Base-by-base conservation (phyloP, 129 eudicot species). In the Glebionis coronaria region DNA sequence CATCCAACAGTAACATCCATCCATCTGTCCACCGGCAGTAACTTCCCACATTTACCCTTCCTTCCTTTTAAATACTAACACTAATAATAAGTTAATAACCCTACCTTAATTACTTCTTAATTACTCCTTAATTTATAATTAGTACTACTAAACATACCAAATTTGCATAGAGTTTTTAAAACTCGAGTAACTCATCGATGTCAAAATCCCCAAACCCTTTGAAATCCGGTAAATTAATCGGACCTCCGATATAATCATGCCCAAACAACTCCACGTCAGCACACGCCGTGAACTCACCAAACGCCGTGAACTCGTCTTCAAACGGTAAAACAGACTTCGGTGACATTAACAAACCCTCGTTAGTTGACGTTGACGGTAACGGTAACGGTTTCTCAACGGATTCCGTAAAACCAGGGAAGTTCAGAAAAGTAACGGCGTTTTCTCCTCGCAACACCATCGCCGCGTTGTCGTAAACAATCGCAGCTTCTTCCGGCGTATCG, bases 401-500 rank as follows among this genome's bases (percentile, higher is more conserved):
- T 10, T 73, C 73, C 56, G 75, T 67, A 16, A 60, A 58, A 0
- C 16, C 21, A 0, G 90, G 95, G 40, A 87, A 87, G 53, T 87
- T 83, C n/a, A n/a, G n/a, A n/a, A n/a, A n/a, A 0, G 84, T 83
- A 20, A 83, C 90, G 73, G 95, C 95, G 87, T 73, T 73, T 45
- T 63, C 38, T 3, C 95, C 95, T 67, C 81, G 81, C 15, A 83
- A 27, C 60, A 40, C 79, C 0, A 87, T 76, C 3, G 95, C 95
- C 7, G 90, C 95, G 25, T 71, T 73, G 69, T 87, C 95, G 73
- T 87, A 87, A 16, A 79, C 95, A 21, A 76, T 65, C 16, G 95
- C 95, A 0, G 95, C 95, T 49, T 87, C 95, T 55, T 87, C 95
- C 3, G 95, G 84, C 0, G 95, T 87, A 63, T 87, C 87, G 63